These are phyloP conservation scores for Skeletonema tropicum DNA, from an alignment of 108 stramenopile genomes.

Conservation along the genomic window DNA sequence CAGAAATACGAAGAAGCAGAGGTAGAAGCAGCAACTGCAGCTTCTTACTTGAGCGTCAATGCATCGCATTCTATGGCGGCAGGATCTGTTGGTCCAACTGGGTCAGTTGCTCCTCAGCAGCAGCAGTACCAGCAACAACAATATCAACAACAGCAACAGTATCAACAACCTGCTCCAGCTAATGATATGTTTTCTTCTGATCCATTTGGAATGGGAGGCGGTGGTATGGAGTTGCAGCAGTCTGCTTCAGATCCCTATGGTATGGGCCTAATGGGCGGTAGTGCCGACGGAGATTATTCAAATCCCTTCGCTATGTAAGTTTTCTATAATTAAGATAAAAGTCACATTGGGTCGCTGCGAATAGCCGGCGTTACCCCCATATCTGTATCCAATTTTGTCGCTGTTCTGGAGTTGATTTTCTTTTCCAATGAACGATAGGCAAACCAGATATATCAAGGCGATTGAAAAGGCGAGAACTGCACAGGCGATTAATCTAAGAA, in stretches of 20 bases:
- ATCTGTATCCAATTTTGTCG: background rate
- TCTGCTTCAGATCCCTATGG: slow-evolving; percentile 16
- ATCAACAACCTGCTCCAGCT: slow-evolving; percentile 14
- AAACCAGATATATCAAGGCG: background rate
- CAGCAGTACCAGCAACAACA: background rate
- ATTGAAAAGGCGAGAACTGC: too few species aligned
- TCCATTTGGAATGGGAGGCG: background rate
- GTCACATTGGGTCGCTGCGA: background rate
- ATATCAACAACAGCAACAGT: slow-evolving; percentile 12
- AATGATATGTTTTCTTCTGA: slow-evolving; percentile 12
- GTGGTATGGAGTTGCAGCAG: background rate
- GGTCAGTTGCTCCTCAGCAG: slow-evolving; percentile 17
- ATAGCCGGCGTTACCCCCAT: background rate
- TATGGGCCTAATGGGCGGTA: slow-evolving; percentile 32
- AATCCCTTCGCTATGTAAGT: slow-evolving; percentile 43
- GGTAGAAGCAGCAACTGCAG: slow-evolving; percentile 72
- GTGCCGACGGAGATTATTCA: slow-evolving; percentile 29
- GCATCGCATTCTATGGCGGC: background rate
- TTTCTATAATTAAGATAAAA: background rate
- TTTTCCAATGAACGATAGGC: background rate
- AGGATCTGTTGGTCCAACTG: background rate
- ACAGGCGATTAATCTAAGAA: too few species aligned
- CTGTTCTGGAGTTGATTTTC: background rate
- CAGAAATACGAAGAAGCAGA: slow-evolving; percentile 78
- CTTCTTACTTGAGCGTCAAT: slow-evolving; percentile 51